Evolutionary conservation across 2,329 filamentous ascomycete species (phyloP), one percentile per base, ranked within the genome.

Genomic region (Dactylella cylindrospora): DNA sequence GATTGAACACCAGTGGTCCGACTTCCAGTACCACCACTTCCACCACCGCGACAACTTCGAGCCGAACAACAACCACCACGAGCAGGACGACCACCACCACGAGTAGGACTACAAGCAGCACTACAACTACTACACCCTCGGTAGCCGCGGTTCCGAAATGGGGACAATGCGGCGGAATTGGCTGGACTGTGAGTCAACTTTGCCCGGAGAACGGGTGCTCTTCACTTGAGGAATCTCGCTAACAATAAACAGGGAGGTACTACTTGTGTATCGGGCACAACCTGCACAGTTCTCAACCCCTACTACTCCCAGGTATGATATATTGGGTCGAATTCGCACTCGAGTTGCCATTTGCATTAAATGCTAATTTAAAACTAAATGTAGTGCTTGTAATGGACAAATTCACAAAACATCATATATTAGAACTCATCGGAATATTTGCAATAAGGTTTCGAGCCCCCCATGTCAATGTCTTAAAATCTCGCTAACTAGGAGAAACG

Each of bases 101-200:
- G n/a, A n/a, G n/a, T n/a, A n/a, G n/a, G n/a, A n/a, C n/a, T n/a
- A n/a, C n/a, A n/a, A n/a, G n/a, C n/a, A n/a, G 22, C n/a, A 49
- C 43, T 5, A 43, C 52, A n/a, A 22, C 60, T n/a, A 46, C 60
- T 5, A 43, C 40, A 17, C 23, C 49, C 12, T 40, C 38, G 1
- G 59, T 53, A 8, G 9, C 60, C 10, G 12, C 6, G 5, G 35
- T 52, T 13, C 22, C 13, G 12, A 35, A 45, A 36, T 41, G 33
- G 44, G 38, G 47, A 39, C 65, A 68, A 33, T 67, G 66, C 9
- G 66, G 64, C 8, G 67, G 67, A 15, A 43, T 52, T 13, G 66
- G 50, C 1, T 67, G 46, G n/a, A 62, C 49, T 33, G 66, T 66
- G 35, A 40, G 52, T 45, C 36, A 3, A n/a, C n/a, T n/a, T n/a